Evolutionary conservation across 495 filamentous ascomycete species (phyloP), one percentile per base, ranked within the genome.

Genomic region (Cryomyces minteri): DNA sequence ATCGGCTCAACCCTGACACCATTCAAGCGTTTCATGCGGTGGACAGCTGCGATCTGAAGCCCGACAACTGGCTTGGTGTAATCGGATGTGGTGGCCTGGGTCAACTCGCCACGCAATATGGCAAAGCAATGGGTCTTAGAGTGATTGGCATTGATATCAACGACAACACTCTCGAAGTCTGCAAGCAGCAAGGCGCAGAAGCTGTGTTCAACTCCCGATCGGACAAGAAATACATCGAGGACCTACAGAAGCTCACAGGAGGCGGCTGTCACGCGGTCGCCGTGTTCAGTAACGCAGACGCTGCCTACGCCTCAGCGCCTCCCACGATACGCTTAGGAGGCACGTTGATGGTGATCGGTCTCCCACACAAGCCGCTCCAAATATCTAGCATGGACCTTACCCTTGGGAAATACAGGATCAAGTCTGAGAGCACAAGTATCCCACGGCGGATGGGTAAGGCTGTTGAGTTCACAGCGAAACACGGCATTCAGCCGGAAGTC

Each of bases 291-390:
- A 56, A 56, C n/a, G 53, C 57, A 8, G 51, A 60, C 25, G 54
- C 61, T 5, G 62, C 61, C 1, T 59, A 59, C 32, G 48, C 49
- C 7, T 40, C 46, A 29, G 51, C 56, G 5, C 50, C 57, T 29
- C 6, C 42, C 6, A 45, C 58, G 6, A 44, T 59, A 1, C 44
- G 57, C 28, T 44, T 54, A 7, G 48, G 47, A 50, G 62, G 62
- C n/a, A 31, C 62, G 32, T 47, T 66, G 47, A 66, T 66, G 62
- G 58, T 64, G 9, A 59, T 66, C 33, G 62, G 62, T n/a, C 52
- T 66, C 32, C 53, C 62, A 11, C 48, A 50, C 14, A 58, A 64
- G 31, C 52, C 54, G 11, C 34, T 66, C 2, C 48, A 50, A 11
- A 46, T 64, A 32, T 57, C 50, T 3, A 56, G 52, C 6, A 49